Conservation (phyloP, 208 protist species). For the Herpetomonas samuelpessoai region DNA sequence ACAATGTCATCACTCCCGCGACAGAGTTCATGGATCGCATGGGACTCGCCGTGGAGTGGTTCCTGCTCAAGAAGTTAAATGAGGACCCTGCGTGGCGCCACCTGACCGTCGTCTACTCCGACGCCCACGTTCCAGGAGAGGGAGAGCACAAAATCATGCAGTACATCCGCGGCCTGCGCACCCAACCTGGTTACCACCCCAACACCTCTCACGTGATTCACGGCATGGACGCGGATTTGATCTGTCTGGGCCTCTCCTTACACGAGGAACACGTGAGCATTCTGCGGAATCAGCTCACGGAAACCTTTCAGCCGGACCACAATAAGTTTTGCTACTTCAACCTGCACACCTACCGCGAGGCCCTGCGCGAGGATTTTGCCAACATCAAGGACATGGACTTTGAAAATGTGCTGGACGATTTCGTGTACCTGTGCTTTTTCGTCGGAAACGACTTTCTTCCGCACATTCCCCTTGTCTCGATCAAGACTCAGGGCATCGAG, state of each 20-base stretch:
- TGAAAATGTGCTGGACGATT: constrained; percentile 98
- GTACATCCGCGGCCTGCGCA: constrained; percentile 87
- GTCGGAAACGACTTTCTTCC: constrained; percentile 99
- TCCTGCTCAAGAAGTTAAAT: constrained; percentile 94
- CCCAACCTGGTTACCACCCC: constrained; percentile 94
- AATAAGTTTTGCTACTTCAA: constrained; percentile 89
- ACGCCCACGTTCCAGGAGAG: constrained; percentile 97
- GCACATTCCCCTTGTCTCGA: constrained; percentile 97
- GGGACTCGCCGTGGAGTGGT: constrained; percentile 89
- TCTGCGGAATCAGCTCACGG: constrained; percentile 96
- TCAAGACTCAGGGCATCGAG: constrained; percentile 97
- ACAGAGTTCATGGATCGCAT: constrained; percentile 99
- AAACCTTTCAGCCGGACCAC: constrained; percentile 77
- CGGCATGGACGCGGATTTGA: constrained; percentile 99
- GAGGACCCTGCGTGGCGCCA: constrained; percentile 92
- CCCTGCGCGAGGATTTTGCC: constrained; percentile 78
- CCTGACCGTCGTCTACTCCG: constrained; percentile 95
- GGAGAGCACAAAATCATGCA: constrained; percentile 96
- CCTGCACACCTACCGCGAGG: constrained; percentile 65
- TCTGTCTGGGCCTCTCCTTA: constrained; percentile 98
- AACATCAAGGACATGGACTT: constrained; percentile 86
- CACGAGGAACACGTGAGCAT: constrained; percentile 98
- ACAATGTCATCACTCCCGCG: constrained; percentile 99
- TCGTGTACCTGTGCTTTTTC: constrained; percentile 99
- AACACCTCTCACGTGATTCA: constrained; percentile 97